A percentile compares a stretch with the other conserved stretches of the same genome.
phyloP scores from a whole-genome alignment of 2,329 filamentous ascomycete genomes.

The Sporothrix variecibatus region DNA sequence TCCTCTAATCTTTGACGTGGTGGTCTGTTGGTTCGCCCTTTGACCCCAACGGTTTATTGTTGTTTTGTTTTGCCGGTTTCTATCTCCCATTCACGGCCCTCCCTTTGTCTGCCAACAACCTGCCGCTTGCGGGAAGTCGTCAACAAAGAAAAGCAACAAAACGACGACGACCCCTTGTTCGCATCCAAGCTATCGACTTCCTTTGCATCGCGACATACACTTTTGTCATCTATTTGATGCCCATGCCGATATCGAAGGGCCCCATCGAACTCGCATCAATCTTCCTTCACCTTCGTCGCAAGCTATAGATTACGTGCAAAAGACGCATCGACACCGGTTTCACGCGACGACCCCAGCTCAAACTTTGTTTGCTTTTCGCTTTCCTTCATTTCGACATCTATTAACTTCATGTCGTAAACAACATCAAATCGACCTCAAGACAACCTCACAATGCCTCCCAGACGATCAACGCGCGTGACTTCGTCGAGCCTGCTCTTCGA shows the following conservation, averaged over 20 bases:
- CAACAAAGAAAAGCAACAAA: conserved; percentile 15
- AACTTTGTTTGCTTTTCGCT: neutral
- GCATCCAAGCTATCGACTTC: neutral
- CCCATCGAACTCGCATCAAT: neutral
- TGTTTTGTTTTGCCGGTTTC: conserved; percentile 2
- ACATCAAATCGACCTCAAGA: neutral
- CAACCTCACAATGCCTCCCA: conserved; percentile 29
- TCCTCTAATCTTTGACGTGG: neutral
- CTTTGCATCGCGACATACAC: neutral
- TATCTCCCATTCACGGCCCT: neutral
- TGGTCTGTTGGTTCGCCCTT: conserved; percentile 4
- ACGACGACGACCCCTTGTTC: neutral
- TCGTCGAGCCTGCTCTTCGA: conserved; percentile 31
- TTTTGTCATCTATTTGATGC: neutral
- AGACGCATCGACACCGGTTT: neutral
- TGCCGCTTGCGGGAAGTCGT: conserved; percentile 23
- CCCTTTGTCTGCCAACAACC: neutral
- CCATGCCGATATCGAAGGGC: neutral
- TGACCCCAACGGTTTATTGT: conserved; percentile 5
- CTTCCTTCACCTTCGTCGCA: neutral
- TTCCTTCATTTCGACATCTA: neutral
- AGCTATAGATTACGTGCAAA: neutral
- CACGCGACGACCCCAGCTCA: neutral
- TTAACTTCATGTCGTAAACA: neutral
- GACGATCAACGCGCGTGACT: conserved; percentile 27